phyloP scores from a whole-genome alignment of 805 yeast species.

The Wickerhamiella siamensis region DNA sequence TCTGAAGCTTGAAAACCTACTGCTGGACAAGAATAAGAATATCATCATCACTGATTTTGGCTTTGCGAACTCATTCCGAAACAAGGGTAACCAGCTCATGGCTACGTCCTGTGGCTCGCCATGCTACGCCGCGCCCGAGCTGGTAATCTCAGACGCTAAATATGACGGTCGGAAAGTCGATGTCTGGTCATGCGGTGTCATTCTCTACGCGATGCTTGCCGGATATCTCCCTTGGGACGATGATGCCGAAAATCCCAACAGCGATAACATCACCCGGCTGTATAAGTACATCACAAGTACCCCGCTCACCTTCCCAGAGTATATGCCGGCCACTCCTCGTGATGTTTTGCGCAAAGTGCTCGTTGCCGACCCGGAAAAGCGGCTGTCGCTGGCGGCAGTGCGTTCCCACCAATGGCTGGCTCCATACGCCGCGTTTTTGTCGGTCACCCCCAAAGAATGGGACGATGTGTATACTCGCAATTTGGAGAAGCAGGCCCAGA shows the following conservation, averaged over 20 bases:
- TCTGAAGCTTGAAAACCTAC: conserved; percentile 56
- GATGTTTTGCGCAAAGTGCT: conserved; percentile 71
- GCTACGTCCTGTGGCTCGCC: conserved; percentile 94
- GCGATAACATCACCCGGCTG: conserved; percentile 78
- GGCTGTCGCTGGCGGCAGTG: conserved; percentile 55
- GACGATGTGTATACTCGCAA: conserved; percentile 31
- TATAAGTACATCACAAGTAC: conserved; percentile 87
- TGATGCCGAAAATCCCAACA: conserved; percentile 92
- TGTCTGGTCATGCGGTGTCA: conserved; percentile 95
- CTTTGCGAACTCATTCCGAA: conserved; percentile 70
- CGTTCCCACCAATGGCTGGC: conserved; percentile 78
- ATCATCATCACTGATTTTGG: conserved; percentile 85
- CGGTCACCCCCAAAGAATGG: conserved; percentile 85
- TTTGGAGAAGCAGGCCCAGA: neutral
- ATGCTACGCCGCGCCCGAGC: conserved; percentile 96
- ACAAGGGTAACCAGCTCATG: conserved; percentile 49
- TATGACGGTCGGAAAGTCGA: conserved; percentile 90
- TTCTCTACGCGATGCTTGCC: conserved; percentile 89
- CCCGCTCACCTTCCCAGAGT: conserved; percentile 89
- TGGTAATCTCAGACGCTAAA: conserved; percentile 74
- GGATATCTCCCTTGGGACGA: conserved; percentile 97
- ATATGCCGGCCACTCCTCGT: conserved; percentile 77
- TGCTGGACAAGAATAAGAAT: conserved; percentile 74
- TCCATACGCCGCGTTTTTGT: conserved; percentile 68
- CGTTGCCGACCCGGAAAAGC: conserved; percentile 68